phyloP scores from a whole-genome alignment of 768 basidiomycete species.

The Podaxis sp. region DNA sequence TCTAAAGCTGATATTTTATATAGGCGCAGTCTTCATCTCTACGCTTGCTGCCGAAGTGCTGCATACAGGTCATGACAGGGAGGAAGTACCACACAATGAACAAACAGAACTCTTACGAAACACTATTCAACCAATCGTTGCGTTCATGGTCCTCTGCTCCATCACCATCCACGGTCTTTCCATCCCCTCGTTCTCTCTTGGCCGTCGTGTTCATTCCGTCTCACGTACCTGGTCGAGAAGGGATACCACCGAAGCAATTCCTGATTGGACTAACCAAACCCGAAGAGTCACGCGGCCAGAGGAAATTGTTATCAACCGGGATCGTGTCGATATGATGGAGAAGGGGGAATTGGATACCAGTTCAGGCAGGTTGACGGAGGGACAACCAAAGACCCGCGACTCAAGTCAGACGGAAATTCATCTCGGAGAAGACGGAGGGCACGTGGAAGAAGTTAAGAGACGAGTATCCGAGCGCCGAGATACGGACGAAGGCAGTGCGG shows the following conservation, averaged over 20 bases:
- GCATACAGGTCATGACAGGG: conserved; percentile 37
- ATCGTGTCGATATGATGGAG: conserved; percentile 43
- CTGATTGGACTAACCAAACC: conserved; percentile 86
- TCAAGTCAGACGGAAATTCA: conserved; percentile 2
- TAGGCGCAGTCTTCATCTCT: conserved; percentile 91
- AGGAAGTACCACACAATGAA: conserved; percentile 31
- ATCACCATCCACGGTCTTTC: conserved; percentile 88
- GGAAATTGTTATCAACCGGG: conserved; percentile 85
- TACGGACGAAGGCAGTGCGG: conserved; percentile 15
- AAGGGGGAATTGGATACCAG: conserved; percentile 8
- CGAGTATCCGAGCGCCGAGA: not conserved
- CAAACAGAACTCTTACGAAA: conserved; percentile 68
- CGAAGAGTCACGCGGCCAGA: conserved; percentile 68
- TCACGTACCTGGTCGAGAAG: conserved; percentile 90
- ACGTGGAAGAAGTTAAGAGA: not conserved
- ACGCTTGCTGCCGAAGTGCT: conserved; percentile 73
- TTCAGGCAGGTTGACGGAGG: not conserved
- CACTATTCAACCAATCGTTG: conserved; percentile 89
- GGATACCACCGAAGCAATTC: conserved; percentile 39
- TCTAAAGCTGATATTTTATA: conserved; percentile 13
- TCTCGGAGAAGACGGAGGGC: not conserved
- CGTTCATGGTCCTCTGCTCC: conserved; percentile 92
- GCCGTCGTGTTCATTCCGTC: conserved; percentile 86
- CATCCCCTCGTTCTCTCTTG: conserved; percentile 92
- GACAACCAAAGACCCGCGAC: not conserved